Evolutionary conservation across 345 rosid genomes (phyloP), one percentile per base, ranked within the genome.

Genomic region (Gossypium herbaceum): DNA sequence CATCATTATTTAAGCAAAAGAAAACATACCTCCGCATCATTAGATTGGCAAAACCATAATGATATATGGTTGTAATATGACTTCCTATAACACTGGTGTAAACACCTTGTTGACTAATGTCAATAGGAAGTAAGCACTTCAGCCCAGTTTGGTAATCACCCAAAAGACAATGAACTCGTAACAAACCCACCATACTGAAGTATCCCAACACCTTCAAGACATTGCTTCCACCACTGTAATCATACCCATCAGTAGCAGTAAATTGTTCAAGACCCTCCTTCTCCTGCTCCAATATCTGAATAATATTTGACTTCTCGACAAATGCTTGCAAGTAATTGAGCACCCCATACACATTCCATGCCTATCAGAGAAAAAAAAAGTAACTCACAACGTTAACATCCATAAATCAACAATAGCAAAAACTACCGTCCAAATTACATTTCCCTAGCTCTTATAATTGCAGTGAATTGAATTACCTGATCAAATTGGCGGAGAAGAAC

Each of bases 281-380:
- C 80, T 96, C 99, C 79, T 84, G 93, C 85, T 95, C 99, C 74
- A 95, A 80, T 73, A 95, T 95, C 81, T 91, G 91, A 80, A 86
- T 81, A 71, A 95, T 93, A 63, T 73, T 81, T 0, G 99, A 95
- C 88, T 95, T 95, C 79, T 95, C 98, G 81, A 93, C 94, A 71
- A 95, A 88, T 3, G 98, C 98, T 93, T 95, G 96, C 97, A 95
- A 89, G 85, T 79, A 95, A 84, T 95, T 95, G 75, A 95, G 99
- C 83, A 95, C 98, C 47, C 99, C 98, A 76, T 93, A 91, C 55
- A 95, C 99, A 85, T 89, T 95, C 97, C 99, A 95, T 7, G 98
- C 96, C 99, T 94, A 81, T 41, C 27, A 74, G 9, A 56, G 59
- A 43, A 25, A 8, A 48, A 8, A 48, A 34, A 50, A 20, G 51